Evolutionary conservation across 306 rosid species (phyloP), one percentile per base, ranked within the genome.

Genomic region (Cucumis hystrix): DNA sequence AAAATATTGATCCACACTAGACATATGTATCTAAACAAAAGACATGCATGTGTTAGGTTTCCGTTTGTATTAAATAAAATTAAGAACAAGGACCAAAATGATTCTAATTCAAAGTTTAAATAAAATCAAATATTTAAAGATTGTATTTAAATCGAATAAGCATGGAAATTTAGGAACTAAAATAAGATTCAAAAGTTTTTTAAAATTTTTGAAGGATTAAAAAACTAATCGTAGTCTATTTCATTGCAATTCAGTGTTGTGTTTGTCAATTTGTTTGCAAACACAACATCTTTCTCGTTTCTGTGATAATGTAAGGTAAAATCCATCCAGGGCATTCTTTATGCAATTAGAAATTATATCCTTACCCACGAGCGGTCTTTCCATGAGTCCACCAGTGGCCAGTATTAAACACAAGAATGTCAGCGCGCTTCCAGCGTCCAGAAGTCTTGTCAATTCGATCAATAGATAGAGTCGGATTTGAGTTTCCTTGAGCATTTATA

Each of bases 331-430:
- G 30, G 10, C 10, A 28, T 16, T 16, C 23, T 51, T 47, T 28
- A 16, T 51, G 56, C 76, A 51, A 28, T 72, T 14, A 16, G 43
- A 70, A 72, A 25, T 72, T 14, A 52, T 30, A 61, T 76, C 9
- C 96, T 63, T 81, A 96, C 98, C 99, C 99, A 21, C 98, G 90
- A 65, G 97, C 87, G 77, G 96, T 96, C 90, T 96, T 96, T 80
- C 99, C 99, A 89, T 96, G 98, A 83, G 93, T 55, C 99, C 98
- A 96, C 99, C 99, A 92, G 80, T 96, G 99, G 66, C 96, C 99
- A 18, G 99, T 92, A 83, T 96, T 96, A 77, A 96, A 91, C 86
- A 96, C 87, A 43, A 96, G 97, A 88, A 96, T 92, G 85, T 92
- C 90, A 83, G 96, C 98, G 74, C 82, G 87, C 86, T 82, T 87